phyloP scores from a whole-genome alignment of 768 basidiomycete species.

The Boletales sp. region DNA sequence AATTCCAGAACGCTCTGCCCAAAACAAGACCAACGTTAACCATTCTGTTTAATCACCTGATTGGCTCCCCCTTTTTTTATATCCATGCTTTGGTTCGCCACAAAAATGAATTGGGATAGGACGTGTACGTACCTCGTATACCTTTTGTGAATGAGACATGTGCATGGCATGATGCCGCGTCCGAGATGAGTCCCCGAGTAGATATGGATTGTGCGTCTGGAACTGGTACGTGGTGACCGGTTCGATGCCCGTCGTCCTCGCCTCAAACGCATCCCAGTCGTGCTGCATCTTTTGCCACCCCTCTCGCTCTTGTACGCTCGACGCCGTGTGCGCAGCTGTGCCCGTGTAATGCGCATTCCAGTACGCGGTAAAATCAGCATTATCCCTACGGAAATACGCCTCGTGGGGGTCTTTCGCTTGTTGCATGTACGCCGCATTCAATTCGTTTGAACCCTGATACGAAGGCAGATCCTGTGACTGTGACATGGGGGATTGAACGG shows the following conservation, averaged over 20 bases:
- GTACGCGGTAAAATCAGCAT: conserved; percentile 59
- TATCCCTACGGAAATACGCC: conserved; percentile 69
- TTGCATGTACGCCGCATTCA: conserved; percentile 15
- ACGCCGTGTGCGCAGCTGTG: conserved; percentile 3
- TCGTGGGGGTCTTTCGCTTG: conserved; percentile 47
- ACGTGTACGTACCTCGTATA: conserved; percentile 39
- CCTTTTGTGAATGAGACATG: conserved; percentile 23
- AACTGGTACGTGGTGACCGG: conserved; percentile 63
- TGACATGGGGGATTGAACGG: conserved; percentile 5
- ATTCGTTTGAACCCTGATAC: conserved; percentile 19
- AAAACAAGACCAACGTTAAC: conserved; percentile 17
- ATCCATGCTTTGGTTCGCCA: conserved; percentile 7
- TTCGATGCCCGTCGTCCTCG: conserved; percentile 61
- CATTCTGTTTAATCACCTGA: conserved; percentile 2
- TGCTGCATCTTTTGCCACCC: conserved; percentile 66
- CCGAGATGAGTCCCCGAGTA: conserved; percentile 53
- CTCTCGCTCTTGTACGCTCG: conserved; percentile 26
- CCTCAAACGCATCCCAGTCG: conserved; percentile 83
- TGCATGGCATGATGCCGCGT: conserved; percentile 46
- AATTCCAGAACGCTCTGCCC: conserved; percentile 79
- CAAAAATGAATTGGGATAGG: conserved; percentile 7
- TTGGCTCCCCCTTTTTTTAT: neutral
- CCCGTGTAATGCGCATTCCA: conserved; percentile 47
- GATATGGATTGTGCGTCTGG: conserved; percentile 75
- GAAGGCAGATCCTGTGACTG: conserved; percentile 6